Conservation (phyloP, 306 rosid genomes). For the Mimosa bimucronata region DNA sequence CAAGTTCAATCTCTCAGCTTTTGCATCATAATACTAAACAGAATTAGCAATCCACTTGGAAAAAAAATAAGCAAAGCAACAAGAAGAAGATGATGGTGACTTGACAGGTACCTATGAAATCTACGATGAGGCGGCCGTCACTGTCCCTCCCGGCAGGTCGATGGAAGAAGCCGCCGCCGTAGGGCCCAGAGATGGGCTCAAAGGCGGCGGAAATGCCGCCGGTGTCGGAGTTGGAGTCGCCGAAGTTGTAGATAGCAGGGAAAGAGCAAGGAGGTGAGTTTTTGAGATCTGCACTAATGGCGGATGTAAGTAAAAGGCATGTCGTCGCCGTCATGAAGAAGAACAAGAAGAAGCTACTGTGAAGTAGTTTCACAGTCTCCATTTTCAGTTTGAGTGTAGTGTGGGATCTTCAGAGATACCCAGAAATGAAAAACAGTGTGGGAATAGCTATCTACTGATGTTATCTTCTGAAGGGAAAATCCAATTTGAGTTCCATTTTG, state of each 20-base stretch:
- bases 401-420: background rate
- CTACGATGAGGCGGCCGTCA: conserved; percentile 88
- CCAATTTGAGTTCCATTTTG: too few species aligned
- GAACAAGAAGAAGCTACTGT: conserved; percentile 34
- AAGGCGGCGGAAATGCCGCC: conserved; percentile 92
- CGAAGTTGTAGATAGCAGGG: conserved; percentile 92
- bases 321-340: conserved; percentile 4
- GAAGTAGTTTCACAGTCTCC: conserved; percentile 37
- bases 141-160: conserved; percentile 76
- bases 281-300: background rate
- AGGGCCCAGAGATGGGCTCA: conserved; percentile 69
- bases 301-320: conserved; percentile 28
- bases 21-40: conserved; percentile 22
- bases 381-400: conserved; percentile 27
- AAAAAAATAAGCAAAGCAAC: background rate
- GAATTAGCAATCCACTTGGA: background rate
- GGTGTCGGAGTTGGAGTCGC: conserved; percentile 95
- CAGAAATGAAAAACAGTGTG: background rate
- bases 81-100: background rate
- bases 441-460: background rate
- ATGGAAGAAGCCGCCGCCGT: conserved; percentile 71
- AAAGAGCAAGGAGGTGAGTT: conserved; percentile 39
- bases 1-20: conserved; percentile 67
- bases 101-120: conserved; percentile 68
- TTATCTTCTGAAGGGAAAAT: background rate